Percentiles rank a stretch among this genome's conserved stretches.
These are phyloP conservation scores for Podaxis sp. DNA, from an alignment of 768 basidiomycete species.

Conservation along the genomic window DNA sequence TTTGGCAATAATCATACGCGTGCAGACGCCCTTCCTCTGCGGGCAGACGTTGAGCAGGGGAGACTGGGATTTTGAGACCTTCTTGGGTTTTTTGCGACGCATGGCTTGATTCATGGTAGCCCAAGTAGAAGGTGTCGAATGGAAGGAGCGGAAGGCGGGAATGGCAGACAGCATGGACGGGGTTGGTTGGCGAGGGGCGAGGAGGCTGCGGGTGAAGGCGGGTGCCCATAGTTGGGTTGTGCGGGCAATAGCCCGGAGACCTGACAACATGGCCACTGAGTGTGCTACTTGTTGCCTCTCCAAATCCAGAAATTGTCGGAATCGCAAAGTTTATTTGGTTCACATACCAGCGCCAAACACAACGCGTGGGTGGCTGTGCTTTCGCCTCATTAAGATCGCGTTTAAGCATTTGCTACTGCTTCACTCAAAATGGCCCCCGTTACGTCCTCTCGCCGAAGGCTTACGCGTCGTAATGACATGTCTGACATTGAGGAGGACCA, in stretches of 20 bases:
- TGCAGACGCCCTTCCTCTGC: conserved; percentile 91
- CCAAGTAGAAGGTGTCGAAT: conserved; percentile 53
- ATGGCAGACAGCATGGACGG: conserved; percentile 11
- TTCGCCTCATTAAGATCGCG: conserved; percentile 18
- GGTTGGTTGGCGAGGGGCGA: conserved; percentile 11
- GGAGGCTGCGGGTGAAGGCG: conserved; percentile 21
- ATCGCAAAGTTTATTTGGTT: conserved; percentile 23
- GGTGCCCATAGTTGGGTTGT: conserved; percentile 28
- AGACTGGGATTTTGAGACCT: conserved; percentile 57
- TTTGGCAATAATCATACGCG: conserved; percentile 73
- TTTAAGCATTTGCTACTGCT: not conserved
- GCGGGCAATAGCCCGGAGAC: conserved; percentile 33
- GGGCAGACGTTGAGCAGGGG: conserved; percentile 80
- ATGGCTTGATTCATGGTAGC: conserved; percentile 89
- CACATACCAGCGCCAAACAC: conserved; percentile 27
- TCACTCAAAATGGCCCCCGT: conserved; percentile 35
- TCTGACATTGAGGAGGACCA: conserved; percentile 63
- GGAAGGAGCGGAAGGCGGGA: conserved; percentile 41
- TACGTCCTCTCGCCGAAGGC: conserved; percentile 39
- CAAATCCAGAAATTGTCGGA: conserved; percentile 7
- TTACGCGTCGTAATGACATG: conserved; percentile 42
- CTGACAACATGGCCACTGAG: conserved; percentile 36
- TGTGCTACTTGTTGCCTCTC: not conserved
- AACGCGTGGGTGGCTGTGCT: conserved; percentile 35
- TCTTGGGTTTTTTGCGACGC: conserved; percentile 62